phyloP scores from a whole-genome alignment of 2,329 filamentous ascomycete species.

The Pestalotiopsis sp. region DNA sequence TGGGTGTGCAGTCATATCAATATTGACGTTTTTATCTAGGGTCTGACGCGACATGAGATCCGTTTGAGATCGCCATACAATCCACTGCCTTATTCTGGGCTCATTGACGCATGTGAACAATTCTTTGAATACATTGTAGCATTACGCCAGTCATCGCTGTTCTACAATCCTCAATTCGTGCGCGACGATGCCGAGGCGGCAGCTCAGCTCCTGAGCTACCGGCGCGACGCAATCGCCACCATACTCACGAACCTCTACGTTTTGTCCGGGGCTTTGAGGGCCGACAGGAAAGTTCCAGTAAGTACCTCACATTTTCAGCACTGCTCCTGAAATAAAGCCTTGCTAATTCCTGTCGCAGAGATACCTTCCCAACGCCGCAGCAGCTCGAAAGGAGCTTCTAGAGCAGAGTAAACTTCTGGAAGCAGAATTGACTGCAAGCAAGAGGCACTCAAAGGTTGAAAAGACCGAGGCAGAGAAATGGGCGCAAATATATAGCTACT shows the following conservation, averaged over 20 bases:
- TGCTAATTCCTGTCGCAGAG: constrained; percentile 29
- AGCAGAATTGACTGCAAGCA: constrained; percentile 33
- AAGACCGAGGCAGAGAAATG: constrained; percentile 46
- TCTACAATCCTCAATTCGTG: constrained; percentile 57
- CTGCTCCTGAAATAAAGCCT: background rate
- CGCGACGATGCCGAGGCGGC: constrained; percentile 52
- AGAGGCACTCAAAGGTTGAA: constrained; percentile 23
- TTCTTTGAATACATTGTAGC: constrained; percentile 63
- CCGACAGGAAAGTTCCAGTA: constrained; percentile 51
- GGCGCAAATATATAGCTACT: constrained; percentile 60
- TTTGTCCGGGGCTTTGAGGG: constrained; percentile 56
- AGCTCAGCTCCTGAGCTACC: constrained; percentile 49
- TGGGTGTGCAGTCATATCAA: background rate
- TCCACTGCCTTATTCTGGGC: constrained; percentile 56
- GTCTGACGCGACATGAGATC: constrained; percentile 60
- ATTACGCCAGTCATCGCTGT: constrained; percentile 59
- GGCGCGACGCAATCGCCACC: constrained; percentile 59
- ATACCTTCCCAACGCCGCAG: constrained; percentile 59
- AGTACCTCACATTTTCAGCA: constrained; percentile 18
- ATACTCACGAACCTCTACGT: constrained; percentile 62
- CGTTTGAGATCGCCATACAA: constrained; percentile 61
- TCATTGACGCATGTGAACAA: constrained; percentile 57
- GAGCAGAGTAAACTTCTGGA: constrained; percentile 53
- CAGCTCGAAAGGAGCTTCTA: constrained; percentile 53
- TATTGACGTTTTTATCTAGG: constrained; percentile 25